Conservation (phyloP, 192 early-diverging fungal species). For the Spizellomyces punctatus region DNA sequence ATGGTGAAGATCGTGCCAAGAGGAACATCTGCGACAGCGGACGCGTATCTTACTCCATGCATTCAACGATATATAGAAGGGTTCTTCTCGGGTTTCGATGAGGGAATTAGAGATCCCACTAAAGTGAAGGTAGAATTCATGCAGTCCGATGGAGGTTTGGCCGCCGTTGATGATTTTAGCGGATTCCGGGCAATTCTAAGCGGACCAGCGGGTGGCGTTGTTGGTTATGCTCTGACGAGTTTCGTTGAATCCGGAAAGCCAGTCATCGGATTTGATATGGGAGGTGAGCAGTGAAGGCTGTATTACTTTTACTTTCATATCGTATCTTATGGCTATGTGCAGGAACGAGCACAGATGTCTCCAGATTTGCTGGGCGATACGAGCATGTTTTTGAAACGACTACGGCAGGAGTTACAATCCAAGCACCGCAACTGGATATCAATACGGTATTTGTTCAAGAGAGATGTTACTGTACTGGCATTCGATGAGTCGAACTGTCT, state of each 20-base stretch:
- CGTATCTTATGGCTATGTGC: neutral
- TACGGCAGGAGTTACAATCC: conserved; percentile 80
- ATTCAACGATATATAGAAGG: conserved; percentile 84
- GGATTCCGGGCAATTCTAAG: conserved; percentile 92
- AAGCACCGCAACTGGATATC: conserved; percentile 96
- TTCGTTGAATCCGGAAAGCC: conserved; percentile 49
- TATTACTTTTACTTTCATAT: too few relatives aligned
- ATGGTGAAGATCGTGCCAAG: conserved; percentile 96
- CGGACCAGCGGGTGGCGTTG: conserved; percentile 93
- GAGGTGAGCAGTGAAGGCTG: conserved; percentile 47
- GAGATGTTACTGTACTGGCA: neutral
- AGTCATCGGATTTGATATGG: conserved; percentile 98
- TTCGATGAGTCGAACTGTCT: neutral
- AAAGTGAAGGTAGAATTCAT: conserved; percentile 87
- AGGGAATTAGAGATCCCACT: conserved; percentile 41
- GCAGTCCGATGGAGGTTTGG: conserved; percentile 95
- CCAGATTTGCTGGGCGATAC: conserved; percentile 82
- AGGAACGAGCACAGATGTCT: conserved; percentile 76
- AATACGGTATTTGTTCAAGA: conserved; percentile 60
- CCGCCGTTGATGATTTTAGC: conserved; percentile 80
- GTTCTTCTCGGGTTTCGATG: conserved; percentile 88
- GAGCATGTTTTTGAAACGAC: conserved; percentile 96
- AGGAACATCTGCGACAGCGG: conserved; percentile 84
- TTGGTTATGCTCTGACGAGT: conserved; percentile 73
- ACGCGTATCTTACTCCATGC: conserved; percentile 93